Conservation (phyloP, 1,139 yeast genomes). For the Yamadazyma atmosphaerica region DNA sequence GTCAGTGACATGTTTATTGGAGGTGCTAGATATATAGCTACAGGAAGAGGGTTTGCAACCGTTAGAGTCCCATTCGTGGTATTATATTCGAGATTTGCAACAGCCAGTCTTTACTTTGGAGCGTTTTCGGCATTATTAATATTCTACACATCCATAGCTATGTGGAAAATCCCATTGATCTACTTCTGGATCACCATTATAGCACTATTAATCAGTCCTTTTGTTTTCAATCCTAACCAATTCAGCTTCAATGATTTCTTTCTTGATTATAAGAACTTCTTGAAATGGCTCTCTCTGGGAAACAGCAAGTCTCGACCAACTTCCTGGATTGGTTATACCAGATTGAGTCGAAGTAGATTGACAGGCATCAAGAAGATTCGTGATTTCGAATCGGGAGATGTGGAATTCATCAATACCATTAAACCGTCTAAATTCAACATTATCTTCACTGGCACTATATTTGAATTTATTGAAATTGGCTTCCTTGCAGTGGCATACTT, state of each 20-base stretch:
- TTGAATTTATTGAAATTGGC: conserved; percentile 27
- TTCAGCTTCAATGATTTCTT: conserved; percentile 51
- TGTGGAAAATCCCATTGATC: conserved; percentile 48
- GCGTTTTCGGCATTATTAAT: conserved; percentile 37
- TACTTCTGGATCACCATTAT: conserved; percentile 52
- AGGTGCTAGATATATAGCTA: conserved; percentile 55
- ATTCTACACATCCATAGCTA: conserved; percentile 42
- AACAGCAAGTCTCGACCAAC: conserved; percentile 28
- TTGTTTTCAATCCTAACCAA: conserved; percentile 53
- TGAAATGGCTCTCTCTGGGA: conserved; percentile 48
- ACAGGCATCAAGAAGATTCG: conserved; percentile 43
- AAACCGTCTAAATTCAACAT: conserved; percentile 42
- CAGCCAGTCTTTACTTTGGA: conserved; percentile 48
- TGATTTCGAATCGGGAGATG: conserved; percentile 19
- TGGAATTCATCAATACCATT: conserved; percentile 30
- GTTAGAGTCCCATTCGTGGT: conserved; percentile 43
- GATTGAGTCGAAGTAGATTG: conserved; percentile 39
- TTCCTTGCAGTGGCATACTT: conserved; percentile 41
- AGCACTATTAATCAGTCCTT: conserved; percentile 49
- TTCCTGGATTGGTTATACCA: conserved; percentile 46
- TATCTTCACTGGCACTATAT: conserved; percentile 29
- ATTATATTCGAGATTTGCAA: conserved; percentile 48
- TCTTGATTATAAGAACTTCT: conserved; percentile 42
- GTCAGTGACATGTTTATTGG: conserved; percentile 50
- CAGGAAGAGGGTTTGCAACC: conserved; percentile 58